phyloP scores from a whole-genome alignment of 306 rosid genomes.

The Senna siamea region DNA sequence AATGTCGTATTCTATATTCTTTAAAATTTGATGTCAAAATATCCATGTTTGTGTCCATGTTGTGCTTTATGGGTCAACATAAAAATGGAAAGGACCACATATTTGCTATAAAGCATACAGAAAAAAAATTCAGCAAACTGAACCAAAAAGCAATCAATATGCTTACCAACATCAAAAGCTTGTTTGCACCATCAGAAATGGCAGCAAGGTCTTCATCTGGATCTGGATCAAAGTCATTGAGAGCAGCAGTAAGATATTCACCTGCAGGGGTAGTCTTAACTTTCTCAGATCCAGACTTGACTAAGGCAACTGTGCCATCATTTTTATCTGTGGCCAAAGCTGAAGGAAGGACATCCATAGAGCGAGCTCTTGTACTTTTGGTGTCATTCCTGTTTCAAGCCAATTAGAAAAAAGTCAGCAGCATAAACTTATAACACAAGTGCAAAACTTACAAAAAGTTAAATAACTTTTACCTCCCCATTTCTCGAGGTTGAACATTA shows the following conservation, averaged over 20 bases:
- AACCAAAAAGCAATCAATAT: constrained; percentile 25
- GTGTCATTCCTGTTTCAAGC: constrained; percentile 62
- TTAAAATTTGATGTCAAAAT: too few relatives aligned
- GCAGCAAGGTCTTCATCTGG: constrained; percentile 97
- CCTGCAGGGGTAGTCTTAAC: constrained; percentile 92
- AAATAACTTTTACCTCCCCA: constrained; percentile 56
- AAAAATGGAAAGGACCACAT: constrained; percentile 24
- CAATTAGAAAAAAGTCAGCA: constrained; percentile 38
- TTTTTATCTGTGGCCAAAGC: constrained; percentile 60
- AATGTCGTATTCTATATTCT: too few relatives aligned
- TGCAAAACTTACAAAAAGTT: constrained; percentile 31
- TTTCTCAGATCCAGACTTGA: constrained; percentile 73
- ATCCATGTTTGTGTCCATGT: too few relatives aligned
- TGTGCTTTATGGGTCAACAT: too few relatives aligned
- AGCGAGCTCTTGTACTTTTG: constrained; percentile 48
- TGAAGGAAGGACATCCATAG: constrained; percentile 66
- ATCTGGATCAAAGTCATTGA: constrained; percentile 93
- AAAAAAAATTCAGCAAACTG: constrained; percentile 20
- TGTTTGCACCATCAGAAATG: constrained; percentile 96
- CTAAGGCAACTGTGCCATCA: constrained; percentile 86
- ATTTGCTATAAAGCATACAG: constrained; percentile 25
- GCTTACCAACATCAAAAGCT: constrained; percentile 98
- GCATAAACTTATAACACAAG: constrained; percentile 26
- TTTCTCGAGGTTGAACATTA: constrained; percentile 69
- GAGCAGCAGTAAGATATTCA: constrained; percentile 94